Conservation (phyloP, 805 yeast genomes). For the Candida schatavii region DNA sequence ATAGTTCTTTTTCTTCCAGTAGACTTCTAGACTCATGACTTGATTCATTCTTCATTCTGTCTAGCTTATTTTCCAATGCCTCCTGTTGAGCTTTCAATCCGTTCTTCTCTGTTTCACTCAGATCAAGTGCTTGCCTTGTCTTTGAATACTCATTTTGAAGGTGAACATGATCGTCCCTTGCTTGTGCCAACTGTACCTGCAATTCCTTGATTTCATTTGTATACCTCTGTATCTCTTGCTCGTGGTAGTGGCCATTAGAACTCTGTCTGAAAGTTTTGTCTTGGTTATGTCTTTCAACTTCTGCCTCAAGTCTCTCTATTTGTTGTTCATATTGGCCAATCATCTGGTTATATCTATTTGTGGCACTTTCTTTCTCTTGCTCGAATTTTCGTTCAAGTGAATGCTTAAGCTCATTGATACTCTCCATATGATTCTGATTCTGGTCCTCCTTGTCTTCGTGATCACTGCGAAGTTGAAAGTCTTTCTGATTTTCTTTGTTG, state of each 20-base stretch:
- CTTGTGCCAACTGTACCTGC: not conserved
- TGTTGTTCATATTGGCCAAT: not conserved
- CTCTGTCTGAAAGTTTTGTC: not conserved
- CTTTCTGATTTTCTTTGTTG: constrained; percentile 23
- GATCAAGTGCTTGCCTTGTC: not conserved
- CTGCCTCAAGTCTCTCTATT: not conserved
- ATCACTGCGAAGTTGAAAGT: not conserved
- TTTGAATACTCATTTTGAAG: not conserved
- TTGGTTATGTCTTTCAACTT: not conserved
- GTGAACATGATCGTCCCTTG: not conserved
- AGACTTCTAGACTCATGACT: constrained; percentile 9
- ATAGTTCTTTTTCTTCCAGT: not conserved
- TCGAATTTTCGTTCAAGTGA: not conserved
- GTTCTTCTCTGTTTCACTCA: constrained; percentile 6
- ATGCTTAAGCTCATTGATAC: constrained; percentile 12
- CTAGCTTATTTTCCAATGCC: not conserved
- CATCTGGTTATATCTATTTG: not conserved
- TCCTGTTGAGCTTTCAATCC: constrained; percentile 11
- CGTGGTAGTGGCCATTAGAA: no score
- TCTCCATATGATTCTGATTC: constrained; percentile 9
- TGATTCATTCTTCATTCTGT: constrained; percentile 5
- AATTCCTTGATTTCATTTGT: not conserved
- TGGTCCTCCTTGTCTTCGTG: not conserved
- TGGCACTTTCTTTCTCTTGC: not conserved
- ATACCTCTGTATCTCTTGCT: not conserved